Evolutionary conservation across 176 grass and related monocot species (phyloP).

Genomic region (Themeda triandra): DNA sequence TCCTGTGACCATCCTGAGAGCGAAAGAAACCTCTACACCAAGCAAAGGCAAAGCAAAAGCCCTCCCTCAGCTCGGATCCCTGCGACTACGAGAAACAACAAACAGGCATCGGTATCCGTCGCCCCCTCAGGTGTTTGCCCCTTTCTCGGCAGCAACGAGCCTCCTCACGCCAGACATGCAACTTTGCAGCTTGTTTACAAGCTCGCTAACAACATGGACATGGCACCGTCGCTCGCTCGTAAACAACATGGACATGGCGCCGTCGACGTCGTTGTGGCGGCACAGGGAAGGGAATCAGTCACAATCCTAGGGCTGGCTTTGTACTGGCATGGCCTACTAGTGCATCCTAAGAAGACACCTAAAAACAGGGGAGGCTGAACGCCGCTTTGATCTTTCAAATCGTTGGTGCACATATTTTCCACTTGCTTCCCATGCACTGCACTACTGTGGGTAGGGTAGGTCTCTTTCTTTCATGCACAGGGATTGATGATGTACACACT

Average conservation of each 20-base stretch:
- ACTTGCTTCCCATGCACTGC: neutral
- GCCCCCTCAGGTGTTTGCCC: neutral
- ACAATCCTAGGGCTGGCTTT: neutral
- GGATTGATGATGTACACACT: constrained; percentile 1
- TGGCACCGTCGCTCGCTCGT: neutral
- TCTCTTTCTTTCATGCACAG: constrained; percentile 4
- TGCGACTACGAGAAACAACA: neutral
- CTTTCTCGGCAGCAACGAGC: neutral
- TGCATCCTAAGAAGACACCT: neutral
- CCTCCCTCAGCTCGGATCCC: neutral
- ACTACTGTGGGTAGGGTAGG: neutral
- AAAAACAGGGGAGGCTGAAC: neutral
- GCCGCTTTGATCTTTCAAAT: neutral
- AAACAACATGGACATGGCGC: neutral
- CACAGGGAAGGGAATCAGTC: neutral
- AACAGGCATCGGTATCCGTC: neutral
- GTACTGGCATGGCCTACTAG: neutral
- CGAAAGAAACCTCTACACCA: too few relatives aligned
- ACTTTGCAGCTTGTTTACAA: neutral
- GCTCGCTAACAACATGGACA: neutral
- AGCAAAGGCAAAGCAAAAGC: neutral
- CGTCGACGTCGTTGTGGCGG: too few relatives aligned
- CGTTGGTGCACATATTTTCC: neutral
- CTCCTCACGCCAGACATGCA: neutral
- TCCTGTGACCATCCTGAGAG: too few relatives aligned